These are phyloP conservation scores for Boletus semigastroideus DNA, from an alignment of 1,284 basidiomycete genomes.

Conservation along the genomic window DNA sequence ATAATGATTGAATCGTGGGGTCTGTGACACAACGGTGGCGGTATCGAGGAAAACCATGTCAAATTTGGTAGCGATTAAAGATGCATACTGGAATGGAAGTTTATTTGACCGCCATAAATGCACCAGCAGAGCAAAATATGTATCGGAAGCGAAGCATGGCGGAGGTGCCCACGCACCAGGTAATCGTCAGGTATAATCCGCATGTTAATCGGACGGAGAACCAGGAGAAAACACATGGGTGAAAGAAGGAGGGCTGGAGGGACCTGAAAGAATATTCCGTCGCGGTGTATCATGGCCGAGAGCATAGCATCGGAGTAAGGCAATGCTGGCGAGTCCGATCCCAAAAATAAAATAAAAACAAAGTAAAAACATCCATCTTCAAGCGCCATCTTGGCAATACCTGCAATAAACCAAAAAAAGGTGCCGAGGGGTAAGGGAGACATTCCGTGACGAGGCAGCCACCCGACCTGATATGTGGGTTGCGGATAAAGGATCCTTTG, in stretches of 20 bases:
- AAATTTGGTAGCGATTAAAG: background rate
- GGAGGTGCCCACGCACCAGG: background rate
- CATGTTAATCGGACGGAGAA: conserved; percentile 12
- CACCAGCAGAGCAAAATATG: background rate
- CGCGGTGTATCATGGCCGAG: background rate
- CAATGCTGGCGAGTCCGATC: background rate
- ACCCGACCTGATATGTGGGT: background rate
- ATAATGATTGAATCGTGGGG: background rate
- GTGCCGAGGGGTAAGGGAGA: background rate
- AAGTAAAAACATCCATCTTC: background rate
- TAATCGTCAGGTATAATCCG: background rate
- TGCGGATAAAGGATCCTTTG: background rate
- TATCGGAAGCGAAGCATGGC: background rate
- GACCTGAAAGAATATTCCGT: conserved; percentile 6
- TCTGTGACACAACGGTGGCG: background rate
- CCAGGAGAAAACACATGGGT: conserved; percentile 6
- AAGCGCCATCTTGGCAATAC: background rate
- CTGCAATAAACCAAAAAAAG: background rate
- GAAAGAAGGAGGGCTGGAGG: background rate
- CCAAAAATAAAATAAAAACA: background rate
- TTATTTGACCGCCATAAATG: background rate
- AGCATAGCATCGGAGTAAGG: conserved; percentile 5
- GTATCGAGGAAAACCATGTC: background rate
- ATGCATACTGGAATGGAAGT: background rate
- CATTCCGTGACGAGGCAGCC: background rate